Conservation (phyloP, 2,329 filamentous ascomycete genomes). For the Cladosporium sp. region DNA sequence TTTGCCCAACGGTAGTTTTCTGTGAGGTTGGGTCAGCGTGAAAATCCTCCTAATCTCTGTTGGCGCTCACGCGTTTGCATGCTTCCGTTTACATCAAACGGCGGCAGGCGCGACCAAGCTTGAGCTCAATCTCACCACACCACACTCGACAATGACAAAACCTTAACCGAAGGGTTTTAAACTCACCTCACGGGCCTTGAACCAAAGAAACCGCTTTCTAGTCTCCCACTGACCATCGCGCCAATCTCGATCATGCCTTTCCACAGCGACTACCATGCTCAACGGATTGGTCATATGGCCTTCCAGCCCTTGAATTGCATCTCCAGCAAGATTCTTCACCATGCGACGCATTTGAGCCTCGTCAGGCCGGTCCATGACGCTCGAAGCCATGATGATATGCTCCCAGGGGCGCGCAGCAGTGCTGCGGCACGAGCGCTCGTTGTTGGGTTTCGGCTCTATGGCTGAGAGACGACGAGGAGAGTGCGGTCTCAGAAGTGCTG, state of each 20-base stretch:
- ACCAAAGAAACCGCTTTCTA: constrained; percentile 33
- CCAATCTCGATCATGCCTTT: constrained; percentile 17
- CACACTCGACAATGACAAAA: neutral
- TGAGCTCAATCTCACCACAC: too few species aligned
- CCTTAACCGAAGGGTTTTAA: too few species aligned
- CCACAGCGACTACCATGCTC: constrained; percentile 34
- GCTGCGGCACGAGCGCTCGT: neutral
- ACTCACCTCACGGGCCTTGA: constrained; percentile 32
- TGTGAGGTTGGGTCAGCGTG: constrained; percentile 1
- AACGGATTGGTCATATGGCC: constrained; percentile 17
- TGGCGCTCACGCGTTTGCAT: neutral
- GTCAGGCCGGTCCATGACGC: constrained; percentile 7
- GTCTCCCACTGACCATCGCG: constrained; percentile 18
- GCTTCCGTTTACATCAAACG: too few species aligned
- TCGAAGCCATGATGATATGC: constrained; percentile 2
- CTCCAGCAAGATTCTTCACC: neutral
- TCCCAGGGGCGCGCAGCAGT: neutral
- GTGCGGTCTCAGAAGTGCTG: neutral
- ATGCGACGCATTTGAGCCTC: constrained; percentile 1
- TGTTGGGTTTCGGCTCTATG: neutral
- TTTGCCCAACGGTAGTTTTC: constrained; percentile 13
- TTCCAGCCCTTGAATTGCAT: constrained; percentile 31
- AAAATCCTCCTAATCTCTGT: neutral
- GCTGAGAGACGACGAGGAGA: neutral
- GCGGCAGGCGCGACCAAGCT: neutral